A percentile compares a stretch with the other conserved stretches of the same genome.
Conservation (phyloP, 1,284 basidiomycete genomes). For the Pascua guehoae region DNA sequence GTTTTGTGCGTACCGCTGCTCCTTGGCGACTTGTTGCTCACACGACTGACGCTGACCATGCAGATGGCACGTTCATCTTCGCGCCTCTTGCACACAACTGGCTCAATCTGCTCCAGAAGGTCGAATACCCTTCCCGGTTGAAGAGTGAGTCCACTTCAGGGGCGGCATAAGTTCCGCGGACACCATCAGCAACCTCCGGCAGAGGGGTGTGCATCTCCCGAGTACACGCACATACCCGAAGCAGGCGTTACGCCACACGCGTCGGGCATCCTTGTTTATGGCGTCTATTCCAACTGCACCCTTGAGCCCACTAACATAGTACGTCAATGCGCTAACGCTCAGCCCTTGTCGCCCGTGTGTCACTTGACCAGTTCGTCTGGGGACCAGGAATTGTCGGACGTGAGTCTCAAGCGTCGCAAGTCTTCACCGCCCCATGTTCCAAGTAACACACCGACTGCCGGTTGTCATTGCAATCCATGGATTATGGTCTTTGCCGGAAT, state of each 20-base stretch:
- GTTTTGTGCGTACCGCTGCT: slow-evolving; percentile 8
- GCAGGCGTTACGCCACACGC: no score
- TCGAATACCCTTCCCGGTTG: slow-evolving; percentile 10
- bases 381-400: slow-evolving; percentile 19
- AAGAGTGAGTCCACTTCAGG: slow-evolving; percentile 9
- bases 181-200: no score
- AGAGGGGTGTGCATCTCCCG: no score
- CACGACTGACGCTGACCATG: neutral
- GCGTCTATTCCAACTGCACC: no score
- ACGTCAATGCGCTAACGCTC: no score
- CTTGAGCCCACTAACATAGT: no score
- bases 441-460: no score
- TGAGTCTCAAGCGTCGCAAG: slow-evolving; percentile 3
- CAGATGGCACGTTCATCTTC: slow-evolving; percentile 18
- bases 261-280: no score
- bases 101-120: slow-evolving; percentile 10
- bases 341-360: slow-evolving; percentile 11
- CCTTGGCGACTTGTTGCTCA: neutral
- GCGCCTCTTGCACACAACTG: slow-evolving; percentile 20
- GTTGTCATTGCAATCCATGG: neutral
- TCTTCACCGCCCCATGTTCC: no score
- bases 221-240: no score
- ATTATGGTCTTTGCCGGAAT: no score
- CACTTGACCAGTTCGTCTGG: slow-evolving; percentile 19
- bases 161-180: no score